Evolutionary conservation across 208 protist species (phyloP).

Genomic region (Leishmania martiniquensis): DNA sequence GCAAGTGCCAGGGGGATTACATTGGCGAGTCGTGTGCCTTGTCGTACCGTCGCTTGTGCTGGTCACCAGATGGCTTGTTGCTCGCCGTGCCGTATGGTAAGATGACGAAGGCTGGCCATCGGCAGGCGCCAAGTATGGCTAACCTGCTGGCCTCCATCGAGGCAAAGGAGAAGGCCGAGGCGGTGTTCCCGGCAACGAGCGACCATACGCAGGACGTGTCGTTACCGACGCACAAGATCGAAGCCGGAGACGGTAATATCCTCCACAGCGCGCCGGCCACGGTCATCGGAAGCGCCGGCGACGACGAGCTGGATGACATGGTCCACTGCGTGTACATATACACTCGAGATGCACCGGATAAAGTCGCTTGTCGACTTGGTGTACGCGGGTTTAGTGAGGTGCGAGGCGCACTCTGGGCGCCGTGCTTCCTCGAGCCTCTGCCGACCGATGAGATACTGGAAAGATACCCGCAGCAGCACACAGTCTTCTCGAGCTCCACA

Average conservation of each 20-base stretch:
- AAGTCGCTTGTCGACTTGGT: constrained; percentile 57
- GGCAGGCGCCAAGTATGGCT: constrained; percentile 14
- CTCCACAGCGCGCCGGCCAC: background rate
- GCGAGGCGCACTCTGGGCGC: constrained; percentile 79
- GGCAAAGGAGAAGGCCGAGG: constrained; percentile 25
- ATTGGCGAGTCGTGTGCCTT: constrained; percentile 78
- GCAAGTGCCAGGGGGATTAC: constrained; percentile 65
- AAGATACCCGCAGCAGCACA: constrained; percentile 11
- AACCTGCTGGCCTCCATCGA: constrained; percentile 41
- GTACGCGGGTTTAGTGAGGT: constrained; percentile 75
- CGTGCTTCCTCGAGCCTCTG: constrained; percentile 78
- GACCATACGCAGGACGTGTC: background rate
- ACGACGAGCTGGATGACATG: constrained; percentile 53
- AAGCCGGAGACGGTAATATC: background rate
- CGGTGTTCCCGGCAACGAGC: background rate
- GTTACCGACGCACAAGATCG: background rate
- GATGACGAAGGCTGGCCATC: constrained; percentile 16
- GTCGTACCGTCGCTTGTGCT: constrained; percentile 75
- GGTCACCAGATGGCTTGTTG: constrained; percentile 80
- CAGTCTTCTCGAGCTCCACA: background rate
- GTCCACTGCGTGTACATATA: constrained; percentile 85
- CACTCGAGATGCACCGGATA: constrained; percentile 59
- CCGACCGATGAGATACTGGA: constrained; percentile 13
- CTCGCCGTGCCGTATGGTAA: constrained; percentile 86
- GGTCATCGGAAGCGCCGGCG: constrained; percentile 5